Evolutionary conservation across 257 asterid genomes (phyloP), one percentile per base, ranked within the genome.

Genomic region (Salvia splendens): DNA sequence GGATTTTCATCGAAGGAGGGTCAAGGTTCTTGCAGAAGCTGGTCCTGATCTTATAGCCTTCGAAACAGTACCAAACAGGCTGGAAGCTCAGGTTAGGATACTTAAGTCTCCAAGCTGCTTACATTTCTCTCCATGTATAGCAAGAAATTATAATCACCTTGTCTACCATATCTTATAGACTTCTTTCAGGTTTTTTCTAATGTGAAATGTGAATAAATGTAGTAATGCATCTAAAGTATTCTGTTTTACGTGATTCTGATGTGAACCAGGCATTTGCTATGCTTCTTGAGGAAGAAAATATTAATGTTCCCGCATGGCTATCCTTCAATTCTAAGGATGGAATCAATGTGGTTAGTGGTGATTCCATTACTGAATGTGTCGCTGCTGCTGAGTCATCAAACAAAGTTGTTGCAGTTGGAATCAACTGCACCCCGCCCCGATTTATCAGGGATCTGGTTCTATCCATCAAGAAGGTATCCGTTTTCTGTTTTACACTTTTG

Each of bases 251-350:
- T 2, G 1, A 12, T 20, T 12, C 30, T 38, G 35, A 9, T 48
- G 16, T 49, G 30, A 24, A 41, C 64, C 80, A 91, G 98, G 98
- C 98, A 56, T 91, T 88, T 69, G 83, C 75, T 41, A 66, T 82
- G 83, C 94, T 91, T 61, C 91, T 91, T 2, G 91, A 88, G 70
- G 98, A 91, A 82, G 91, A 85, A 71, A 81, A 79, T 75, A 84
- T 89, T 52, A 74, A 74, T 15, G 68, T 84, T 72, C 98, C 96
- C 30, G 89, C 95, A 5, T 91, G 98, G 98, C 67, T 91, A 67
- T 77, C 96, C 70, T 91, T 88, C 86, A 91, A 89, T 74, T 91
- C 98, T 32, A 91, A 88, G 77, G 96, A 91, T 74, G 96, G 98
- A 49, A 74, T 85, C 57, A 81, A 86, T 60, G 90, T 87, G 78